phyloP scores from a whole-genome alignment of 192 early-diverging fungal genomes.

The Gryganskiella cystojenkinii region DNA sequence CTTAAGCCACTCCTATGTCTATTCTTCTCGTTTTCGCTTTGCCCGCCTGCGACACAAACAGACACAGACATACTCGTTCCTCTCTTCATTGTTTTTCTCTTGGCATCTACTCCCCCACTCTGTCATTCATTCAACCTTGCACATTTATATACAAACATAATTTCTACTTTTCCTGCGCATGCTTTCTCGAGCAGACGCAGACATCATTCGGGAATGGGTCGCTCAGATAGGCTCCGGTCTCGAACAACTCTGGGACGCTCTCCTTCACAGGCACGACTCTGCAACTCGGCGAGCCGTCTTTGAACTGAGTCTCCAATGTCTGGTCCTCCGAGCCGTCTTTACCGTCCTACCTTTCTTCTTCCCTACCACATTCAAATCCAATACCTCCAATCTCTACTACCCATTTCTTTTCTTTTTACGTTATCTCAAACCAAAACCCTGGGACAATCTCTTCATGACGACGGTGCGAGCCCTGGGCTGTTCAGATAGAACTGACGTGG shows the following conservation, averaged over 20 bases:
- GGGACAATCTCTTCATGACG: slow-evolving; percentile 36
- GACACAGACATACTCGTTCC: too few relatives aligned
- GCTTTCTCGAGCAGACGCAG: neutral
- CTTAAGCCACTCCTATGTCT: too few relatives aligned
- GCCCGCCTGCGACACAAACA: too few relatives aligned
- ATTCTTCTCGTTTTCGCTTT: too few relatives aligned
- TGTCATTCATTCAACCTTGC: too few relatives aligned
- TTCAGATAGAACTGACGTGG: slow-evolving; percentile 27
- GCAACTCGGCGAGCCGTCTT: slow-evolving; percentile 9
- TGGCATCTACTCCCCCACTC: too few relatives aligned
- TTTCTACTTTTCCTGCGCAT: too few relatives aligned
- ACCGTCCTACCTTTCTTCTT: slow-evolving; percentile 1
- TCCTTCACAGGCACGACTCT: slow-evolving; percentile 1
- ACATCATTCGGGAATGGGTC: slow-evolving; percentile 12
- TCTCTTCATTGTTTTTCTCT: too few relatives aligned
- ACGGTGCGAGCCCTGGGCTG: slow-evolving; percentile 19
- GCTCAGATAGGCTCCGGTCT: slow-evolving; percentile 36
- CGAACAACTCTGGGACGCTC: slow-evolving; percentile 36
- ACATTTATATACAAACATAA: too few relatives aligned
- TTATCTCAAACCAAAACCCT: slow-evolving; percentile 26
- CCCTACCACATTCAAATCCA: slow-evolving; percentile 8
- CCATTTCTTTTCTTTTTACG: slow-evolving; percentile 29
- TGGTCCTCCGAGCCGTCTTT: slow-evolving; percentile 25
- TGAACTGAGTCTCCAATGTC: slow-evolving; percentile 20
- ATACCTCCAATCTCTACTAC: slow-evolving; percentile 27